Conservation (phyloP, 495 filamentous ascomycete genomes). For the Penicillium chermesinum region DNA sequence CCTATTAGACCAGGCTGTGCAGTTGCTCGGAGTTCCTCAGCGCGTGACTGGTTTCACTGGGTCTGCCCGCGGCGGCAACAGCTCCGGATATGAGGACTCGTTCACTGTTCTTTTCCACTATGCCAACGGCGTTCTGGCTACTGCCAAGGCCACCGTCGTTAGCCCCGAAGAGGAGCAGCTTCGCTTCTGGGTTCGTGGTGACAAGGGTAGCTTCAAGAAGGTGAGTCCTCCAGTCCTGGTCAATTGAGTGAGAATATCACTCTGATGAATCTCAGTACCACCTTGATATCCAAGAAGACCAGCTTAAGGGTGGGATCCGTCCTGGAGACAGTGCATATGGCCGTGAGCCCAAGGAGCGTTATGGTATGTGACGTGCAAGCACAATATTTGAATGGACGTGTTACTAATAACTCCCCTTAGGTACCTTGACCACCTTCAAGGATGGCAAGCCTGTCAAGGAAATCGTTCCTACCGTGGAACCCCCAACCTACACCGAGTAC, state of each 20-base stretch:
- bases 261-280: slow-evolving; percentile 39
- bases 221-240: slow-evolving; percentile 13
- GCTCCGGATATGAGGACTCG: slow-evolving; percentile 59
- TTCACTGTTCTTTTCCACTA: slow-evolving; percentile 68
- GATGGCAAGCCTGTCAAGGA: slow-evolving; percentile 39
- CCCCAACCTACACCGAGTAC: slow-evolving; percentile 66
- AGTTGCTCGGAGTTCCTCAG: slow-evolving; percentile 71
- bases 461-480: slow-evolving; percentile 55
- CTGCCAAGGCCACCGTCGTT: slow-evolving; percentile 64
- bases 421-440: slow-evolving; percentile 39
- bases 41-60: slow-evolving; percentile 63
- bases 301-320: slow-evolving; percentile 63
- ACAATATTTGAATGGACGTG: not conserved
- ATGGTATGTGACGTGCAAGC: slow-evolving; percentile 24
- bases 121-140: slow-evolving; percentile 51
- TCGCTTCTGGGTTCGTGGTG: slow-evolving; percentile 76
- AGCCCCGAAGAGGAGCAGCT: slow-evolving; percentile 67
- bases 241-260: not conserved
- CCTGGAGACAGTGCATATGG: slow-evolving; percentile 64
- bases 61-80: slow-evolving; percentile 55
- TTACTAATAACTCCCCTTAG: slow-evolving; percentile 6
- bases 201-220: slow-evolving; percentile 78
- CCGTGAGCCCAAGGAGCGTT: slow-evolving; percentile 51
- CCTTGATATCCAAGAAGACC: slow-evolving; percentile 77
- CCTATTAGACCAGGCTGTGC: slow-evolving; percentile 73